Base-by-base conservation (phyloP, 768 basidiomycete genomes). In the Leccinum disarticulatum region DNA sequence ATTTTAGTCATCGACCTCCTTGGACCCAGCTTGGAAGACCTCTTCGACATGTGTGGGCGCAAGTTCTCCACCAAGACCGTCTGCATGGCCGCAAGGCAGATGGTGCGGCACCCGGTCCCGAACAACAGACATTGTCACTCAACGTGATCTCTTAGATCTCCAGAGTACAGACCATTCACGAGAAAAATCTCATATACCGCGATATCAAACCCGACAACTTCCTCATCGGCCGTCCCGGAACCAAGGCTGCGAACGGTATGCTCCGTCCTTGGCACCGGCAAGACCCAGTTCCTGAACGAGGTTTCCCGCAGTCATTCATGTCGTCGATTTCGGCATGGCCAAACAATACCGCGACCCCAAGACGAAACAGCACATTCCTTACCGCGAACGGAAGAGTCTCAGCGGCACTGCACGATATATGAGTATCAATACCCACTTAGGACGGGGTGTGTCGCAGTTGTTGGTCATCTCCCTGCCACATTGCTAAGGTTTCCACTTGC, bases 191-290 rank as follows among this genome's bases (percentile, higher is more conserved):
- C 69, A 98, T 99, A 68, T 98, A 99, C 74, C 91, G 97, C 57
- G 97, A 99, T 74, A 98, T 99, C 80, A 99, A 99, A 76, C 97
- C 97, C 10, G 97, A 98, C 79, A 99, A 99, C 77, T 99, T 99
- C 74, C 84, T 99, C 65, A 90, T 98, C 71, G 97, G 97, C 38
- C 88, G 96, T 22, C 88, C 96, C 9, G 88, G 87, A 38, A 97
- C 94, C 22, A 98, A 98, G 78, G 86, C 83, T 50, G 83, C 93
- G 15, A 96, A 95, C 64, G 77, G 91, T 93, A 54, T 61, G 70
- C 57, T 58, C 50, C 36, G 28, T 54, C 49, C 36, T 56, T 30
- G 5, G 13, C 60, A 3, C n/a, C 25, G 17, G 30, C 5, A 51
- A 46, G 35, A 17, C 59, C 43, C 41, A 28, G 10, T 19, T 30